These are phyloP conservation scores for Canariomyces notabilis DNA, from an alignment of 2,329 filamentous ascomycete genomes.

Conservation along the genomic window DNA sequence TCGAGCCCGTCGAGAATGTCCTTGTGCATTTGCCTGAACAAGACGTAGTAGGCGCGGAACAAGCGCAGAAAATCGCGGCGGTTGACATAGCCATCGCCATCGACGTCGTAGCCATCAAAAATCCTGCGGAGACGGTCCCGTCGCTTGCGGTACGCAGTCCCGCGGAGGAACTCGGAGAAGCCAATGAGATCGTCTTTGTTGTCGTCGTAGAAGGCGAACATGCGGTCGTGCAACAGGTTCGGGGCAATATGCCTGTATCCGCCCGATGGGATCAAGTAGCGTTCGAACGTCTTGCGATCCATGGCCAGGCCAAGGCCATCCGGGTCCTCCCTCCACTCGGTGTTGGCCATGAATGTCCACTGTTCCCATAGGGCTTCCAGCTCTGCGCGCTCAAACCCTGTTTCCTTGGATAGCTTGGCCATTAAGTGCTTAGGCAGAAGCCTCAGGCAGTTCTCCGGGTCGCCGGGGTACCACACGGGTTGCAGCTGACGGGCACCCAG, in stretches of 20 bases:
- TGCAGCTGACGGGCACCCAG: conserved; percentile 76
- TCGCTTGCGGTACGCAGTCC: conserved; percentile 64
- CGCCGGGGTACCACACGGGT: conserved; percentile 82
- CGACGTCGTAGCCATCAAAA: conserved; percentile 87
- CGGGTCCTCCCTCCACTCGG: conserved; percentile 76
- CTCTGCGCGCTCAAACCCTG: conserved; percentile 77
- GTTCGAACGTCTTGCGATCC: conserved; percentile 87
- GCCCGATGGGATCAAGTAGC: conserved; percentile 81
- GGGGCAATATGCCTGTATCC: conserved; percentile 72
- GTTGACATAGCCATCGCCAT: conserved; percentile 79
- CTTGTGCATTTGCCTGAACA: conserved; percentile 83
- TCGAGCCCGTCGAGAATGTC: conserved; percentile 76
- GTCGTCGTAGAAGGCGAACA: conserved; percentile 94
- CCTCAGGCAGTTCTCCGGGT: conserved; percentile 66
- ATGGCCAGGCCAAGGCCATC: conserved; percentile 75
- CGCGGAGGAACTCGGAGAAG: conserved; percentile 86
- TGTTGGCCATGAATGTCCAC: conserved; percentile 88
- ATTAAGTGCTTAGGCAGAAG: conserved; percentile 64
- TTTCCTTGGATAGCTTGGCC: conserved; percentile 63
- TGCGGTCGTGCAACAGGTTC: conserved; percentile 89
- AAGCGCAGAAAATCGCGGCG: conserved; percentile 85
- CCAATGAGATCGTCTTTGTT: conserved; percentile 85
- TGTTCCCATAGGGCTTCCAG: conserved; percentile 95
- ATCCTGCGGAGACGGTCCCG: conserved; percentile 68
- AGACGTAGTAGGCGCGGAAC: conserved; percentile 85